Base-by-base conservation (phyloP, 257 asterid genomes). In the Primulina tabacum region DNA sequence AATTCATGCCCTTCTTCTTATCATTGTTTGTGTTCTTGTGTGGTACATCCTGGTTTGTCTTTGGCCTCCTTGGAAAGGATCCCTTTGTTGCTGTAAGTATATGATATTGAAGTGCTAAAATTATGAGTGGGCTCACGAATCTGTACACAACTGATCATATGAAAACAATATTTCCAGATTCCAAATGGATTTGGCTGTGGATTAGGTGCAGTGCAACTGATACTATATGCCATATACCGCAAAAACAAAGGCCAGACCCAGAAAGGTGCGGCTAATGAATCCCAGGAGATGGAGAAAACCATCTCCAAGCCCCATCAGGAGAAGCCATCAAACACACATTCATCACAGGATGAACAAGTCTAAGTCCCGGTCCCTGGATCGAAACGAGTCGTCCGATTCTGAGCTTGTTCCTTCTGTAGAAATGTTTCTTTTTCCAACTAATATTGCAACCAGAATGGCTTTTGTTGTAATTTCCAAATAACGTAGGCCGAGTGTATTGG, bases 101-200 rank as follows among this genome's bases (percentile, higher is more conserved):
- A 67, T 70, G 30, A 4, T 7, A 17, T 60, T 16, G 35, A 50
- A 60, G 14, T 67, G 32, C 62, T 40, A 11, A 67, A 67, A 47
- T 37, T 59, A 50, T 67, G 53, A 47, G 20, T 4, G 56, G 8
- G 7, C 52, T 47, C 7, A 14, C 56, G 2, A 50, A 50, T 50
- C 20, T 5, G 20, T 16, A 33, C 18, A 14, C 11, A 34, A 34
- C 34, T 35, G 67, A 56, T 14, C 55, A 17, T 33, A 9, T 11
- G 16, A 53, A 4, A 26, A 58, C 73, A 38, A 64, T 38, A 59
- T 11, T 70, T 67, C 52, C 85, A 91, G 98, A 76, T 90, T 60
- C 90, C 97, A 2, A 92, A 92, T 76, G 98, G 96, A 29, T 82
- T 90, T 64, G 97, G 93, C 59, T 21, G 81, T 57, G 90, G 82